These are phyloP conservation scores for Andalucia godoyi DNA, from an alignment of 78 protist species.

Conservation along the genomic window DNA sequence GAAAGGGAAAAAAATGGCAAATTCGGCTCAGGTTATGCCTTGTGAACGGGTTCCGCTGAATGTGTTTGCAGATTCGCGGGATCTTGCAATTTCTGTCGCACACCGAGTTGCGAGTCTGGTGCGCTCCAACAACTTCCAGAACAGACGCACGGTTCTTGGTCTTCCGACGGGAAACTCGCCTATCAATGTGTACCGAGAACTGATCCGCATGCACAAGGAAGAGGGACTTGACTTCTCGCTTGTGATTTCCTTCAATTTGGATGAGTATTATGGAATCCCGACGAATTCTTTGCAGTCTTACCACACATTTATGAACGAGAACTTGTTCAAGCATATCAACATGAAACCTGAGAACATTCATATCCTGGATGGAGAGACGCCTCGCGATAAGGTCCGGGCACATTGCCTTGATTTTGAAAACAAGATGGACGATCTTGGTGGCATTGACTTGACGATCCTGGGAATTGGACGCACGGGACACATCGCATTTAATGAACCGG, in stretches of 20 bases:
- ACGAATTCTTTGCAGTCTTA: slow-evolving; percentile 36
- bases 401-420: slow-evolving; percentile 56
- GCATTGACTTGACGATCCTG: slow-evolving; percentile 69
- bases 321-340: slow-evolving; percentile 67
- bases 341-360: slow-evolving; percentile 49
- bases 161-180: slow-evolving; percentile 35
- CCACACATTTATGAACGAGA: slow-evolving; percentile 68
- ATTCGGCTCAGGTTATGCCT: too few relatives aligned
- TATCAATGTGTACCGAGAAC: slow-evolving; percentile 25
- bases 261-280: slow-evolving; percentile 63
- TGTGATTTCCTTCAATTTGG: slow-evolving; percentile 77
- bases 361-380: slow-evolving; percentile 60
- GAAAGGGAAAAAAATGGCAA: too few relatives aligned
- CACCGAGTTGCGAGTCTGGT: too few relatives aligned
- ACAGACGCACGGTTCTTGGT: too few relatives aligned
- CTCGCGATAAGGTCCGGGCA: slow-evolving; percentile 5
- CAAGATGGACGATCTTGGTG: slow-evolving; percentile 39
- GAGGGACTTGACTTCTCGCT: slow-evolving; percentile 49
- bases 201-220: slow-evolving; percentile 36
- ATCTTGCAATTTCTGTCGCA: too few relatives aligned
- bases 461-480: slow-evolving; percentile 86
- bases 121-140: too few relatives aligned
- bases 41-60: too few relatives aligned
- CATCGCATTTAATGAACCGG: slow-evolving; percentile 90
- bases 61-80: too few relatives aligned